Evolutionary conservation across 2,329 filamentous ascomycete genomes (phyloP).

Genomic region (Aspergillus jensenii): DNA sequence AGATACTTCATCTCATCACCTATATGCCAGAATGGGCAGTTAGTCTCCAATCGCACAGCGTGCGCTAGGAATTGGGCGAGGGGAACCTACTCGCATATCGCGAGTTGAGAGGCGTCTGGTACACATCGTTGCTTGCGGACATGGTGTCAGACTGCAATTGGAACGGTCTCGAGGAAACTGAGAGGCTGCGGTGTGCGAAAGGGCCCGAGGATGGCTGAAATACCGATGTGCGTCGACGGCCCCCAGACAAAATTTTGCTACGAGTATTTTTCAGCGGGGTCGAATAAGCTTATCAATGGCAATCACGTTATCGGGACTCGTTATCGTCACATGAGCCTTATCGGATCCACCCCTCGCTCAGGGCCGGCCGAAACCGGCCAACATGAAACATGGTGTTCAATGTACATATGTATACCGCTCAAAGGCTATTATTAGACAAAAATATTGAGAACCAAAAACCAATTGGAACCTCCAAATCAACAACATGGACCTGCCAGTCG

Average conservation of each 20-base stretch:
- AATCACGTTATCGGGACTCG: slow-evolving; percentile 36
- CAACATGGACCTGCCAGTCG: slow-evolving; percentile 1
- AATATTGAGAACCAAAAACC: background rate
- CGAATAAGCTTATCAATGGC: slow-evolving; percentile 35
- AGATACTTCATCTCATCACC: slow-evolving; percentile 71
- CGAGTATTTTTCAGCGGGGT: slow-evolving; percentile 28
- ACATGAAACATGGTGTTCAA: background rate
- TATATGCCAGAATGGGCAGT: slow-evolving; percentile 21
- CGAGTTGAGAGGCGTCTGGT: slow-evolving; percentile 68
- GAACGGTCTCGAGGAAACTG: slow-evolving; percentile 20
- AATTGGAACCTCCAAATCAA: background rate
- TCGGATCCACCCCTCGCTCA: background rate
- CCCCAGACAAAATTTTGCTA: slow-evolving; percentile 31
- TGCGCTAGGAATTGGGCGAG: background rate
- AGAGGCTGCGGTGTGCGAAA: slow-evolving; percentile 15
- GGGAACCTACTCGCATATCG: slow-evolving; percentile 65
- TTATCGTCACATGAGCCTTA: slow-evolving; percentile 26
- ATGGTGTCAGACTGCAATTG: slow-evolving; percentile 29
- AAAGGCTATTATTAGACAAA: background rate
- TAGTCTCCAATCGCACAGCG: slow-evolving; percentile 12
- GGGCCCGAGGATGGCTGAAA: slow-evolving; percentile 11
- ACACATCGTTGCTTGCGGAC: slow-evolving; percentile 51
- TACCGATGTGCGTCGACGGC: slow-evolving; percentile 15
- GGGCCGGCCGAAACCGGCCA: slow-evolving; percentile 3
- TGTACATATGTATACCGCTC: no score